Base-by-base conservation (phyloP, 176 grass and related monocot genomes). In the Carex littledalei region DNA sequence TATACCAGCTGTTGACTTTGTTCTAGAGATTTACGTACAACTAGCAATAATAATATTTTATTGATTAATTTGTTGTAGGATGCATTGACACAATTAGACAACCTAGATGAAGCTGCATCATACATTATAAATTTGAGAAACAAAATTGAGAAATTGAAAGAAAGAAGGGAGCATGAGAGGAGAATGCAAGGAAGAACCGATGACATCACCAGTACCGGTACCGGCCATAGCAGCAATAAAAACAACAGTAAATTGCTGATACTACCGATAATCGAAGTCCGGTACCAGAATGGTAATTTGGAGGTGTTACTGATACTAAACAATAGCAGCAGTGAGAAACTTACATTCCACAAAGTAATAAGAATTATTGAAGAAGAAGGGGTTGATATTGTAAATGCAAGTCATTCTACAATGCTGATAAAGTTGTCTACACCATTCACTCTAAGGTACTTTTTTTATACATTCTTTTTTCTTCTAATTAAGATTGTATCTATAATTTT, bases 401-500 rank as follows among this genome's bases (percentile, higher is more conserved):
- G 69, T 85, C 94, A 95, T 88, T 95, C 91, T 56, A 65, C 86
- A 8, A 67, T 14, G 88, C 64, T 1, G 91, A 98, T 54, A 98
- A 93, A 81, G 86, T 98, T 60, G 91, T 95, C 76, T 90, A 93
- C 85, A 95, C 95, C 10, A 49, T 98, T 10, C 95, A 98, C 70
- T 93, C 95, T 5, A 93, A 98, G 83, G 83, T 91, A 68, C 0
- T 39, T 6, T 39, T 39, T 39, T 5, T 39, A 6, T 39, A 39
- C 37, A 39, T 6, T 39, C 4, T 6, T 6, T 39, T 39, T 39
- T 39, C 37, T 4, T 39, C 37, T 39, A 39, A 39, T 39, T 39
- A 39, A 39, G 5, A 39, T 39, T 39, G 37, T 39, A 39, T 39
- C 37, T 39, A 39, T 39, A 39, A 1, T 39, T 39, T 5, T 50